A percentile compares a stretch with the other conserved stretches of the same genome.
Conservation (phyloP, 2,329 filamentous ascomycete species). For the Cadophora sp. region DNA sequence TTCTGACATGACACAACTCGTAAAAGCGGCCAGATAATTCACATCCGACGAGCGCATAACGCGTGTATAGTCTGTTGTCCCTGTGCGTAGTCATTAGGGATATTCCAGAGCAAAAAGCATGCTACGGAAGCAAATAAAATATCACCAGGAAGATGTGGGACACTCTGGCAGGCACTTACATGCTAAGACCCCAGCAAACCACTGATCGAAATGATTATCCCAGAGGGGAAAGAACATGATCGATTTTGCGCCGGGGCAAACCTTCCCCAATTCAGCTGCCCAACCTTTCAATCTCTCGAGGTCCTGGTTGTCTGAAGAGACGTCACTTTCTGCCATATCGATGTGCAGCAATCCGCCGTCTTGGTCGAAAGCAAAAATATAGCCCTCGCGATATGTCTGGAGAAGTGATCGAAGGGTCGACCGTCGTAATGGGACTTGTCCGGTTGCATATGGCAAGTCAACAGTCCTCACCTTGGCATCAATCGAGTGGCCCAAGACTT, state of each 20-base stretch:
- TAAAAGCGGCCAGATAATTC: constrained; percentile 49
- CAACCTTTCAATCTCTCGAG: background rate
- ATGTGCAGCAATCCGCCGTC: background rate
- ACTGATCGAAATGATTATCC: constrained; percentile 19
- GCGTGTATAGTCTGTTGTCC: constrained; percentile 14
- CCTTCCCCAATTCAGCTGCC: background rate
- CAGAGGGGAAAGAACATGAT: constrained; percentile 21
- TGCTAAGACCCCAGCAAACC: constrained; percentile 16
- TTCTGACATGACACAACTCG: constrained; percentile 62
- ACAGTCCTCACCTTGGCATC: no score
- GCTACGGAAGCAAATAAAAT: no score
- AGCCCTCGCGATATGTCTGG: background rate
- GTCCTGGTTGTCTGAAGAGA: background rate
- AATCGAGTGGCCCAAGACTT: background rate
- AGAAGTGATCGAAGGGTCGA: background rate
- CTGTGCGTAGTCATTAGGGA: background rate
- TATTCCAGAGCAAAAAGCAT: no score
- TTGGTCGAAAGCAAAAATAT: background rate
- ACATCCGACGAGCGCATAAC: constrained; percentile 29
- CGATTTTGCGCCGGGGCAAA: constrained; percentile 14
- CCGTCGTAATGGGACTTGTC: background rate
- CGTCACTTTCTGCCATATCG: background rate
- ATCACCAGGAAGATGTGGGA: no score
- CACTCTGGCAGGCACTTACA: background rate
- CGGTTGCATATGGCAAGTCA: background rate